Evolutionary conservation across 352 stramenopile species (phyloP), one percentile per base, ranked within the genome.

Genomic region (Thraustochytrium sp.): DNA sequence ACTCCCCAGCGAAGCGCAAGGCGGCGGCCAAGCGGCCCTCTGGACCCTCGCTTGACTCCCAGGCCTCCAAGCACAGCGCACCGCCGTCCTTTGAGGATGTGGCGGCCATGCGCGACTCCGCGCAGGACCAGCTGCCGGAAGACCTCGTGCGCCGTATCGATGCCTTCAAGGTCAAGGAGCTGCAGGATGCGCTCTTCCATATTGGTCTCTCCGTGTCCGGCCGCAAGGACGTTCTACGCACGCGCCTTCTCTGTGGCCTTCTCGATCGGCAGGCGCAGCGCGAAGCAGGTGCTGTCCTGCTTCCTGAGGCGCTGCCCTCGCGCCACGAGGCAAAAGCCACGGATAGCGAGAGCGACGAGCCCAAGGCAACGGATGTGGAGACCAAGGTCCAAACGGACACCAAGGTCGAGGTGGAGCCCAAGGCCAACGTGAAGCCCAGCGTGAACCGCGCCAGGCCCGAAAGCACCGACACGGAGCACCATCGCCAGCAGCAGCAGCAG

Each of bases 71-170:
- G 40, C 40, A 42, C n/a, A 61, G 46, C 34, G 16, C 54, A 2
- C 56, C 38, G 44, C 77, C 68, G 16, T 46, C 31, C 21, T 34
- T 49, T 38, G 48, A 40, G 53, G 61, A 77, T 80, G 37, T 73
- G 38, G 53, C 34, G 44, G 46, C 51, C 64, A 61, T 89, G 92
- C 4, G 92, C 85, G 0, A 86, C 86, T 2, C 82, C 78, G 37
- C 87, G 84, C 76, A 92, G 88, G 64, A 92, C 65, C 38, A 84
- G 31, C 63, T 84, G 18, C 63, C 63, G 5, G 59, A 49, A 38
- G 75, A 80, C 23, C 63, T 84, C 2, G n/a, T 78, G 5, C 8
- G 63, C 44, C 56, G 63, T 4, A 54, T 84, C 13, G 56, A 75
- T 61, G 26, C 16, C 36, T 78, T 84, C 75, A 84, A 63, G n/a